These are phyloP conservation scores for Taphrina wiesneri DNA, from an alignment of 1,139 yeast species.

Conservation along the genomic window DNA sequence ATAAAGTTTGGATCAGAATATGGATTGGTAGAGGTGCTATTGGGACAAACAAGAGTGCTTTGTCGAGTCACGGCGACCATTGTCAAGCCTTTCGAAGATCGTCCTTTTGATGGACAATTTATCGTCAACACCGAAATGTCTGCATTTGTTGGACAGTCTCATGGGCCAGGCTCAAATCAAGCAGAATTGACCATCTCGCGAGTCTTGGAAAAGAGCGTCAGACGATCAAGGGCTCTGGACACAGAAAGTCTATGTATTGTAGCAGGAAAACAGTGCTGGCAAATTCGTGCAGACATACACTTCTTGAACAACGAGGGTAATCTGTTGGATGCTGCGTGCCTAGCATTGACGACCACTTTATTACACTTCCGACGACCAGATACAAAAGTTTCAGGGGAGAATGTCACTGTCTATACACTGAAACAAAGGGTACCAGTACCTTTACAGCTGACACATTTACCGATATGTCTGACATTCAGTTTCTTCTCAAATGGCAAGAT, in stretches of 20 bases:
- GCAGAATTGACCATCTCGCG: slow-evolving; percentile 79
- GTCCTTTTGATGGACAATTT: slow-evolving; percentile 92
- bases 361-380: slow-evolving; percentile 84
- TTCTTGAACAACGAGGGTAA: slow-evolving; percentile 90
- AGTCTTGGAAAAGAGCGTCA: slow-evolving; percentile 83
- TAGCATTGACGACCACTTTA: slow-evolving; percentile 84
- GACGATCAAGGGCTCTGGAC: slow-evolving; percentile 87
- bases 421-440: slow-evolving; percentile 84
- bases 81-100: slow-evolving; percentile 79
- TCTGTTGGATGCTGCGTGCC: slow-evolving; percentile 82
- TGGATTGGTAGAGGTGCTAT: slow-evolving; percentile 75
- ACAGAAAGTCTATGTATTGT: slow-evolving; percentile 84
- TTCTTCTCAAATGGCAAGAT: slow-evolving; percentile 56
- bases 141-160: slow-evolving; percentile 40
- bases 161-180: slow-evolving; percentile 45
- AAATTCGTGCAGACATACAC: slow-evolving; percentile 82
- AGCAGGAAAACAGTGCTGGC: slow-evolving; percentile 92
- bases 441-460: slow-evolving; percentile 80
- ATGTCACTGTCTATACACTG: slow-evolving; percentile 56
- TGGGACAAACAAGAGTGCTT: slow-evolving; percentile 74
- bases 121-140: slow-evolving; percentile 80
- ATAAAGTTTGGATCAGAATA: slow-evolving; percentile 67
- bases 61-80: slow-evolving; percentile 79
- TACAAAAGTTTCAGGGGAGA: slow-evolving; percentile 64
- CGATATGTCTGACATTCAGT: slow-evolving; percentile 86